Base-by-base conservation (phyloP, 2,329 filamentous ascomycete species). In the Byssochlamys sp. region DNA sequence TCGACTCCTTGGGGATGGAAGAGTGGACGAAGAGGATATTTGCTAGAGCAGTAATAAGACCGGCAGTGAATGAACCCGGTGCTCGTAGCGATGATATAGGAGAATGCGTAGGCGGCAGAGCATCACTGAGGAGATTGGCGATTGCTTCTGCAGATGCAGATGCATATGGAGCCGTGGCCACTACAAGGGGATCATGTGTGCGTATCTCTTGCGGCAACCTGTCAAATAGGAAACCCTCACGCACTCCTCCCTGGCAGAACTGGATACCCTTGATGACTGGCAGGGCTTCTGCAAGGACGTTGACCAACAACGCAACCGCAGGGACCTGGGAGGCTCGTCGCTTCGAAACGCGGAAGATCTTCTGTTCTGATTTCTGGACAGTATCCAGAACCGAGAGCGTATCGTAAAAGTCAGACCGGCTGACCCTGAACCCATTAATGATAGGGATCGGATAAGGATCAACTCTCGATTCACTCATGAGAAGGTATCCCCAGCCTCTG, bases 211-310 rank as follows among this genome's bases (percentile, higher is more conserved):
- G 63, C 0, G 84, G 78, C 10, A 96, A 80, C 60, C 80, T 85
- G 72, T 88, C 84, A 74, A 90, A 90, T 45, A 96, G 75, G 50
- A 85, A 85, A 0, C 91, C 91, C 72, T 96, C 91, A 48, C 91
- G 80, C 60, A 96, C 91, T 6, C 91, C 91, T 24, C 91, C 90
- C 64, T 90, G 87, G 68, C 90, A 95, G 73, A 96, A 96, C 0
- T 86, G 87, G 2, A 91, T 88, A 26, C 82, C 80, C 50, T 84
- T 83, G 63, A 95, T 86, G 50, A 79, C 79, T 3, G 88, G 88
- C 1, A 95, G 79, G 0, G 85, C 82, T 48, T 82, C 77, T 31
- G 87, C 78, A 14, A 96, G 81, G 19, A 88, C 86, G 31, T 87
- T 83, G n/a, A 96, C 84, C 3, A 96, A 84, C 29, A 89, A 84